Conservation (phyloP, 805 yeast species). For the Cyberlindnera suaveolens region DNA sequence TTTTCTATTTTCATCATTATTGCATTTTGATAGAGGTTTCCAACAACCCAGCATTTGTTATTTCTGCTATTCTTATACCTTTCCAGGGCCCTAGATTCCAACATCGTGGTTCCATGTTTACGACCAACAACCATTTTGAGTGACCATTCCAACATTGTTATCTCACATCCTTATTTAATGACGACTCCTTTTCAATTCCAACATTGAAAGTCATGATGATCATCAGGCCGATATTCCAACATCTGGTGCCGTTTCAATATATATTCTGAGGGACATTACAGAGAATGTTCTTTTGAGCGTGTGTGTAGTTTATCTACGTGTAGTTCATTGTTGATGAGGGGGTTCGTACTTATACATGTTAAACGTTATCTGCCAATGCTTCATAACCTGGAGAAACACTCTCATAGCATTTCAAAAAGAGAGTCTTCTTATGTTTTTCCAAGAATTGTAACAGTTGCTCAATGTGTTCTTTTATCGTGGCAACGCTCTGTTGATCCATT, state of each 20-base stretch:
- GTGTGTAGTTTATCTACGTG: neutral
- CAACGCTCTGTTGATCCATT: slow-evolving; percentile 72
- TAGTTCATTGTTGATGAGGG: neutral
- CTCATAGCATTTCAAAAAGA: slow-evolving; percentile 39
- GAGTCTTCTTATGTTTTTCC: slow-evolving; percentile 33
- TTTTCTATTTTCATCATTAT: neutral
- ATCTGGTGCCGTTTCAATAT: slow-evolving; percentile 5
- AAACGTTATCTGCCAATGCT: slow-evolving; percentile 17
- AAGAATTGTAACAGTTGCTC: slow-evolving; percentile 51
- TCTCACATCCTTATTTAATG: neutral
- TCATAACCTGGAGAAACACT: slow-evolving; percentile 47
- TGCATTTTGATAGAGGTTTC: neutral
- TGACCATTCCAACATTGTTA: slow-evolving; percentile 10
- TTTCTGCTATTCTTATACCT: neutral
- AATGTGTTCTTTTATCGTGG: slow-evolving; percentile 46
- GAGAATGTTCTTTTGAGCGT: no score
- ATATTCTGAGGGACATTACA: neutral
- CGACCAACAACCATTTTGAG: slow-evolving; percentile 1
- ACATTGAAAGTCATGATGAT: slow-evolving; percentile 7
- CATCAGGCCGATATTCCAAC: slow-evolving; percentile 14
- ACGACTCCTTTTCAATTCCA: slow-evolving; percentile 10
- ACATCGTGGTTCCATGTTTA: slow-evolving; percentile 1
- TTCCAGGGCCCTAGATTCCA: slow-evolving; percentile 4
- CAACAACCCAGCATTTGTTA: neutral
- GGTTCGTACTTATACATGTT: neutral